phyloP scores from a whole-genome alignment of 257 asterid species.

The Cruciata laevipes region DNA sequence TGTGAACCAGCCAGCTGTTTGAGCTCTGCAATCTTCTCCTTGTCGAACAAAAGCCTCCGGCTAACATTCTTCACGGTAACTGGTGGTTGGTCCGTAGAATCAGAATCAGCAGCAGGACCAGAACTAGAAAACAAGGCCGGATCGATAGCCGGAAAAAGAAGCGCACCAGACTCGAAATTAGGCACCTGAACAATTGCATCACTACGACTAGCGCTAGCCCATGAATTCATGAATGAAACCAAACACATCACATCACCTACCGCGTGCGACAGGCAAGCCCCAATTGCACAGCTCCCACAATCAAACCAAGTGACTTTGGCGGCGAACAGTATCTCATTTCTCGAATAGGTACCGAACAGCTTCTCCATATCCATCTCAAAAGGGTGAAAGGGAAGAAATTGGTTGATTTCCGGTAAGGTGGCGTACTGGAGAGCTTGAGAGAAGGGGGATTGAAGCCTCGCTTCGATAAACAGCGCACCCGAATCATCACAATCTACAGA shows the following conservation, averaged over 20 bases:
- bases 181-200: neutral
- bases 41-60: constrained; percentile 16
- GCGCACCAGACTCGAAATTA: constrained; percentile 3
- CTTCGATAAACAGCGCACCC: constrained; percentile 12
- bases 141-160: constrained; percentile 6
- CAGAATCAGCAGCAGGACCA: constrained; percentile 2
- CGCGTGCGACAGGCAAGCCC: constrained; percentile 24
- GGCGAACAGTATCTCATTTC: constrained; percentile 6
- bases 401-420: neutral
- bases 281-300: constrained; percentile 32
- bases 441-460: constrained; percentile 6
- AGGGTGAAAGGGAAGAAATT: constrained; percentile 6
- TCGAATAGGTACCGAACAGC: neutral
- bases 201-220: constrained; percentile 18
- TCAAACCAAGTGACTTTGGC: constrained; percentile 26
- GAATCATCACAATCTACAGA: constrained; percentile 14
- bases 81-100: neutral
- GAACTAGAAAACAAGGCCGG: neutral
- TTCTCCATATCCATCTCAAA: constrained; percentile 3
- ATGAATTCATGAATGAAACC: constrained; percentile 15
- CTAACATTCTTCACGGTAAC: constrained; percentile 10
- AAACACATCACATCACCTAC: constrained; percentile 23
- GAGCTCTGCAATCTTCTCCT: constrained; percentile 5
- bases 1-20: neutral
- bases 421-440: neutral